A percentile compares a stretch with the other conserved stretches of the same genome.
These are phyloP conservation scores for Globisporangium alternatum DNA, from an alignment of 352 stramenopile species.

Conservation along the genomic window DNA sequence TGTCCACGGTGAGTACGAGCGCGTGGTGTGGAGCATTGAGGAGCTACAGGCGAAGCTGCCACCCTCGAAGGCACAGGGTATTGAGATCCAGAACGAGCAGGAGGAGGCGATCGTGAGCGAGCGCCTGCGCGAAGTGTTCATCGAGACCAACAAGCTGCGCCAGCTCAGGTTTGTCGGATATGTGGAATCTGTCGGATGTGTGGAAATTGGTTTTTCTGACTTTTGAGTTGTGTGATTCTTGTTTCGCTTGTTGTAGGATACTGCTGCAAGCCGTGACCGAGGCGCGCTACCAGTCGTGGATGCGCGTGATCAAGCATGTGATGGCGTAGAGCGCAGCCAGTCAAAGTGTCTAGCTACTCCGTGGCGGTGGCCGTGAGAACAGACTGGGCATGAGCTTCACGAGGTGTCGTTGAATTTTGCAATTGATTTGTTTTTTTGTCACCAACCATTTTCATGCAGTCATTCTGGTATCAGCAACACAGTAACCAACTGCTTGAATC, in stretches of 20 bases:
- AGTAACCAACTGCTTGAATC: too few relatives aligned
- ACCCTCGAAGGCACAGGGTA: constrained; percentile 19
- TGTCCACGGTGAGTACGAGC: constrained; percentile 57
- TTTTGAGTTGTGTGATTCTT: not conserved
- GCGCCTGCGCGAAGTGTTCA: constrained; percentile 38
- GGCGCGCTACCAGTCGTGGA: constrained; percentile 48
- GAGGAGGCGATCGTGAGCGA: constrained; percentile 25
- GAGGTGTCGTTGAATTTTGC: not conserved
- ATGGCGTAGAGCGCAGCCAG: constrained; percentile 16
- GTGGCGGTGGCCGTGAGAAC: not conserved
- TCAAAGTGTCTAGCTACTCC: not conserved
- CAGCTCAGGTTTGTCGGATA: constrained; percentile 32
- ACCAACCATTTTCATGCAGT: not conserved
- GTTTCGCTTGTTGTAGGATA: constrained; percentile 21
- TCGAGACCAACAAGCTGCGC: constrained; percentile 38
- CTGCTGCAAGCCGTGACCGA: constrained; percentile 57
- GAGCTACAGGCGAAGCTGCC: constrained; percentile 66
- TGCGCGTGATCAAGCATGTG: constrained; percentile 34
- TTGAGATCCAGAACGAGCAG: constrained; percentile 22
- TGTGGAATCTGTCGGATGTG: not conserved
- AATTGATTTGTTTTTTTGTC: not conserved
- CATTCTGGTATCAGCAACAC: too few relatives aligned
- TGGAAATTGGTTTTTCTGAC: not conserved
- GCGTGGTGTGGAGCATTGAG: constrained; percentile 57
- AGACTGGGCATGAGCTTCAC: not conserved